Percentiles rank a stretch among this genome's conserved stretches.
Evolutionary conservation across 2,329 filamentous ascomycete genomes (phyloP).

Genomic region (Colletotrichum theobromicola): DNA sequence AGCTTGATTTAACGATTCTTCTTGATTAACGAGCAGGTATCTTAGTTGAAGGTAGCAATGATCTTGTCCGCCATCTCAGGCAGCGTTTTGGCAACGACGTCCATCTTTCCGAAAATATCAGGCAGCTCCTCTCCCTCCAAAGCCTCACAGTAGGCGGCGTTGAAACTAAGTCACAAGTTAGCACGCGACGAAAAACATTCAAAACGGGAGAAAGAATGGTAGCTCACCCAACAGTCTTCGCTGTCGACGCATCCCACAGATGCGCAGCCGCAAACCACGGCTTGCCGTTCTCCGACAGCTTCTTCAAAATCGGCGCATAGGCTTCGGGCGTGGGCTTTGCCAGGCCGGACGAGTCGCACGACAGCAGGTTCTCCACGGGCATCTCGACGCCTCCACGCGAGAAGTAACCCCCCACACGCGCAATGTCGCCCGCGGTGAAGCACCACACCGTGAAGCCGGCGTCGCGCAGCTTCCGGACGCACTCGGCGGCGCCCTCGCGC

Average conservation of each 20-base stretch:
- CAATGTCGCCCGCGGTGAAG: constrained; percentile 55
- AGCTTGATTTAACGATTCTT: neutral
- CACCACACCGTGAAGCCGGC: constrained; percentile 59
- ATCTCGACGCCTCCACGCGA: constrained; percentile 50
- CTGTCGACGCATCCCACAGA: constrained; percentile 63
- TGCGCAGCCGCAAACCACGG: constrained; percentile 65
- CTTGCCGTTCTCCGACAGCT: constrained; percentile 39
- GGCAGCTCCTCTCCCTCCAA: constrained; percentile 6
- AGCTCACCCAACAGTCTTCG: constrained; percentile 48
- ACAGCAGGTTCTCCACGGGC: constrained; percentile 54
- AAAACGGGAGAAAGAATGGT: neutral
- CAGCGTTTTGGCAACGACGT: constrained; percentile 52
- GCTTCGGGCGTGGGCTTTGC: constrained; percentile 55
- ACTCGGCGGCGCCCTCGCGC: constrained; percentile 44
- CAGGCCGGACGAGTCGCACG: constrained; percentile 52
- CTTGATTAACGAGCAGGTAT: neutral
- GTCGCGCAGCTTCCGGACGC: constrained; percentile 44
- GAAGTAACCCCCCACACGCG: constrained; percentile 58
- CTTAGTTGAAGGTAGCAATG: constrained; percentile 26
- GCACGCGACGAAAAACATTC: neutral
- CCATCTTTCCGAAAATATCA: constrained; percentile 52
- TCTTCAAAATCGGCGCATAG: constrained; percentile 48
- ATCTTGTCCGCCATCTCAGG: constrained; percentile 51
- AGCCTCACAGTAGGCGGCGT: constrained; percentile 55
- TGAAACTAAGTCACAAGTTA: constrained; percentile 36